Evolutionary conservation across 352 stramenopile genomes (phyloP), one percentile per base, ranked within the genome.

Genomic region (Paralagenidium karlingii): DNA sequence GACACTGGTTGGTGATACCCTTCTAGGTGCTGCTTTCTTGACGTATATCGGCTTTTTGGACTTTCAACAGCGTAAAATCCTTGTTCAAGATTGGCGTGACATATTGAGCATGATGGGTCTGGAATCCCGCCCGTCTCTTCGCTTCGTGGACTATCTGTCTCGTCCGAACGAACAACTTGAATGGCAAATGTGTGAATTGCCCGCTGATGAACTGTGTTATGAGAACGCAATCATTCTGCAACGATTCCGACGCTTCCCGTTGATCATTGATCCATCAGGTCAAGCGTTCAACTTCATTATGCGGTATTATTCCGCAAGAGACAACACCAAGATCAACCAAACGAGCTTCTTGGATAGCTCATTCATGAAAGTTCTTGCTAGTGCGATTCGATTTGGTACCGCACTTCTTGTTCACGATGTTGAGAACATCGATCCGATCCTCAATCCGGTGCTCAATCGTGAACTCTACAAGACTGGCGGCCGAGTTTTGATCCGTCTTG

Each of bases 331-430:
- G 51, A 98, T 99, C 42, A 75, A 95, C 37, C 97, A 98, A 47
- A 99, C 96, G 4, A 99, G 94, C 22, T 99, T 99, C 64, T 62
- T 99, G 39, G 96, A 99, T 55, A 95, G 92, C 30, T 95, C 87
- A 7, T 99, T 99, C 68, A 98, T 99, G 75, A 99, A 99, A 60
- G 96, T 97, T n/a, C 65, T 99, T 16, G 94, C 94, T n/a, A 97
- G 92, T 51, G 95, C 96, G 20, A 96, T 99, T 63, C 94, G 96
- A 28, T 99, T 99, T 57, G 96, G 97, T 27, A 99, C 92, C 20
- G 90, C 96, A 25, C 65, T 99, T 24, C 59, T 99, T 10, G 95
- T 99, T 19, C 92, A 98, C 51, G 97, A 99, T 60, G 96, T 99
- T 15, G 96, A 99, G 55, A 96, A 94, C 38, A 95, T 99, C 34